A percentile compares a stretch with the other conserved stretches of the same genome.
Conservation (phyloP, 2,329 filamentous ascomycete genomes). For the Paramyrothecium roridum region DNA sequence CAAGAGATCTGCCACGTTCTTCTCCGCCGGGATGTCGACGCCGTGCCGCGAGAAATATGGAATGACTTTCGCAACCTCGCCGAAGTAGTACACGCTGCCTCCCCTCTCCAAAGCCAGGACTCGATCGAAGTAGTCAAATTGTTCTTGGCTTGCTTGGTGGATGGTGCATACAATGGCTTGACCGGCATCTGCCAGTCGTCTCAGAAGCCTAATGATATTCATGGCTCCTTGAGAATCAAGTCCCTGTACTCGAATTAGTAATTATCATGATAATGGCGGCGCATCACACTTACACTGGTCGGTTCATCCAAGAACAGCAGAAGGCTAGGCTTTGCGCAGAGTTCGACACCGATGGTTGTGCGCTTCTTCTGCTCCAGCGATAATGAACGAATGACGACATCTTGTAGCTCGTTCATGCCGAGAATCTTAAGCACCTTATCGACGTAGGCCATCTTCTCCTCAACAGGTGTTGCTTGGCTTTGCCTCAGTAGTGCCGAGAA, state of each 20-base stretch:
- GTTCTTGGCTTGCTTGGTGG: slow-evolving; percentile 50
- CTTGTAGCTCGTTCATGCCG: slow-evolving; percentile 64
- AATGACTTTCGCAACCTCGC: slow-evolving; percentile 56
- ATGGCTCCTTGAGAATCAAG: slow-evolving; percentile 63
- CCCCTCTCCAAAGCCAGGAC: slow-evolving; percentile 62
- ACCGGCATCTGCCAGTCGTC: slow-evolving; percentile 54
- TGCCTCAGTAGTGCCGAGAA: slow-evolving; percentile 59
- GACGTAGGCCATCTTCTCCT: slow-evolving; percentile 60
- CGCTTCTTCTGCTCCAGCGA: slow-evolving; percentile 62
- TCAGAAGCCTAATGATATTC: slow-evolving; percentile 59
- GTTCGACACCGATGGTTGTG: slow-evolving; percentile 57
- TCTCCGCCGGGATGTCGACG: slow-evolving; percentile 59
- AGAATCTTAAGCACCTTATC: slow-evolving; percentile 65
- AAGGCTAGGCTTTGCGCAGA: slow-evolving; percentile 54
- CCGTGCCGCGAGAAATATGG: slow-evolving; percentile 64
- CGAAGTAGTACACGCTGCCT: slow-evolving; percentile 68
- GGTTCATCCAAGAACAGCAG: slow-evolving; percentile 63
- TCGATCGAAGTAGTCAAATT: slow-evolving; percentile 56
- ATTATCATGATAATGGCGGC: background rate
- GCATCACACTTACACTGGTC: slow-evolving; percentile 33
- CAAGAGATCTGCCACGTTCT: slow-evolving; percentile 78
- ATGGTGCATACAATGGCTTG: slow-evolving; percentile 54
- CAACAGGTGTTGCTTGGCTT: slow-evolving; percentile 45
- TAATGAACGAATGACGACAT: slow-evolving; percentile 61
- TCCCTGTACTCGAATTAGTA: slow-evolving; percentile 18